Evolutionary conservation across 306 rosid species (phyloP), one percentile per base, ranked within the genome.

Genomic region (Begonia fuchsioides): DNA sequence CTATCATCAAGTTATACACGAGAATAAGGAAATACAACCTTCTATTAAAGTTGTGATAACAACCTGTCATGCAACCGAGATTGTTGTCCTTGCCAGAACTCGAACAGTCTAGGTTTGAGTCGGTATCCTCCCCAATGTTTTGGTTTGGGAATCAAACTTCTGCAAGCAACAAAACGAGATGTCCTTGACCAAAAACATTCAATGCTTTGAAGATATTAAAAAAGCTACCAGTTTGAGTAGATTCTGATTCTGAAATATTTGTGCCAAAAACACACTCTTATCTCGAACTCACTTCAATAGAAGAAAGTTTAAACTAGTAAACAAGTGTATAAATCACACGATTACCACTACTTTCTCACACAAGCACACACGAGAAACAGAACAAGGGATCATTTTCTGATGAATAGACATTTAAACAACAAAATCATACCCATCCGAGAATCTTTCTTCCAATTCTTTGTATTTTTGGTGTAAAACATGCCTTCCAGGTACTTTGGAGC

Each of bases 31-130:
- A 55, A 63, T 66, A 54, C 39, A 60, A 73, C 70, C 73, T 68
- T 58, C 72, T 64, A 68, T 58, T 85, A 69, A 74, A 54, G 72
- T 57, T 73, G 68, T 41, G 79, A 72, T 55, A 84, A 77, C 77
- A 81, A 92, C 94, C 98, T 92, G 96, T 92, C 98, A 57, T 92
- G 98, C 75, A 85, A 68, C 60, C 98, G 96, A 69, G 96, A 92
- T 52, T 59, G 43, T 65, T 92, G 98, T 56, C 98, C 98, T 70
- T 79, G 98, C 96, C 98, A 85, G 77, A 92, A 92, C 60, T 92
- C 96, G 60, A 79, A 85, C 54, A 69, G 64, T 67, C 66, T 73
- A 39, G 98, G 98, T 39, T 68, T 79, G 58, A 92, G 92, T 52
- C 83, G 75, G 76, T 82, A 92, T 65, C 98, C 98, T 67, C 98